These are phyloP conservation scores for Monosporascus sp. DNA, from an alignment of 2,329 filamentous ascomycete genomes.

Conservation along the genomic window DNA sequence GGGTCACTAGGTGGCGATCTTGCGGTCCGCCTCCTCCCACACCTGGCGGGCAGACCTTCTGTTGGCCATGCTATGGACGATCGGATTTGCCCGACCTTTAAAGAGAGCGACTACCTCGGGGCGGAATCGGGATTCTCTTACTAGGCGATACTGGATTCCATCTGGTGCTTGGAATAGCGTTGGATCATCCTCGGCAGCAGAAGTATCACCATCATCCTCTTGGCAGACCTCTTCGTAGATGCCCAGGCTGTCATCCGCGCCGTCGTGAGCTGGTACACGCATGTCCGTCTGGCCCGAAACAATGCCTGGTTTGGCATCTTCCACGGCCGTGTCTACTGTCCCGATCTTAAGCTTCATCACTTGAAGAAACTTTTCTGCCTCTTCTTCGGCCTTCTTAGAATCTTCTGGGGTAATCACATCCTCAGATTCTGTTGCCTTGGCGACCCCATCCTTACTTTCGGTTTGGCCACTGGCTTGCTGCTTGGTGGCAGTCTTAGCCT, in stretches of 20 bases:
- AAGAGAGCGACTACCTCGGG: conserved; percentile 15
- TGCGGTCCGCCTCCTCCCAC: conserved; percentile 3
- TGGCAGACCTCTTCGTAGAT: background rate
- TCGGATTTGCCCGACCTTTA: conserved; percentile 9
- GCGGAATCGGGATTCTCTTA: conserved; percentile 12
- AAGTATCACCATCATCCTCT: background rate
- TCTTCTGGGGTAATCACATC: conserved; percentile 2
- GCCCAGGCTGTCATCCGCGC: background rate
- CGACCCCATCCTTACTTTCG: background rate
- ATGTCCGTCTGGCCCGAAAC: background rate
- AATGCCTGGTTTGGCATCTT: background rate
- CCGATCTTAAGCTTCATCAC: conserved; percentile 9
- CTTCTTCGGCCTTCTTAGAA: conserved; percentile 1
- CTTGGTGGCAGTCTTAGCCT: background rate
- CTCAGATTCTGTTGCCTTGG: background rate
- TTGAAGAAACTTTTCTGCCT: conserved; percentile 13
- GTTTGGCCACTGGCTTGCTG: background rate
- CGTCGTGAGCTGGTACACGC: background rate
- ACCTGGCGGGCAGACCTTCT: conserved; percentile 17
- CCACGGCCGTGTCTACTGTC: background rate
- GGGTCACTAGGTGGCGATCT: background rate
- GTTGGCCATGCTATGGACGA: conserved; percentile 11
- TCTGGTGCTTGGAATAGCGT: background rate
- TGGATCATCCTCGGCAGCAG: background rate
- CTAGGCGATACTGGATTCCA: conserved; percentile 2